Conservation (phyloP, 2,329 filamentous ascomycete genomes). For the Pseudopithomyces chartarum region DNA sequence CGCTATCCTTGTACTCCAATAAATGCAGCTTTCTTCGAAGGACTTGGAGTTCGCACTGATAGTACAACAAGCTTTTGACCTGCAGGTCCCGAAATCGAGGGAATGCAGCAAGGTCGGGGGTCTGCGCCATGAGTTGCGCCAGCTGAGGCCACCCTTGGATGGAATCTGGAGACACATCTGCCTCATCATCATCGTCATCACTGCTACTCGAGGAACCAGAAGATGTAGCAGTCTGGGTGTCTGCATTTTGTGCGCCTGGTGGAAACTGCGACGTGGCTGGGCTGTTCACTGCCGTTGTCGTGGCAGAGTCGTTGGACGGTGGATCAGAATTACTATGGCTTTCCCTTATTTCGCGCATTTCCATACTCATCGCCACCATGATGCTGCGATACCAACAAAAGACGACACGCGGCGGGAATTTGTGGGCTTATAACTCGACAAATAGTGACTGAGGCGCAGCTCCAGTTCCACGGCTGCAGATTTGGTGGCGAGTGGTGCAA, state of each 20-base stretch:
- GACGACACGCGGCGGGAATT: not conserved
- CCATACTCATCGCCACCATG: not conserved
- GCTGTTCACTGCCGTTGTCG: not conserved
- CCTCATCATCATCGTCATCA: not conserved
- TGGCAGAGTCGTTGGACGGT: not conserved
- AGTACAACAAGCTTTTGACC: slow-evolving; percentile 17
- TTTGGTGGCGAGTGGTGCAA: not conserved
- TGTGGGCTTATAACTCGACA: slow-evolving; percentile 1
- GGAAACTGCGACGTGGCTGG: not conserved
- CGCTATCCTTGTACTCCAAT: slow-evolving; percentile 6
- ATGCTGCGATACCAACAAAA: not conserved
- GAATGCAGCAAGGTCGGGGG: slow-evolving; percentile 5
- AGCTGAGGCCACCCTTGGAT: slow-evolving; percentile 16
- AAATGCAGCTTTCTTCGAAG: slow-evolving; percentile 7
- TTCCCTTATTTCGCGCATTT: not conserved
- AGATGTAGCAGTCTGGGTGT: not conserved
- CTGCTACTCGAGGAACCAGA: not conserved
- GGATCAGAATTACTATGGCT: not conserved
- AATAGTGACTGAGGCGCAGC: not conserved
- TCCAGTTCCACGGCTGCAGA: not conserved
- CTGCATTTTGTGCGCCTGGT: not conserved
- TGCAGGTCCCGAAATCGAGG: slow-evolving; percentile 13
- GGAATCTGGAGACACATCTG: not conserved
- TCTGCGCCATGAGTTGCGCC: slow-evolving; percentile 11
- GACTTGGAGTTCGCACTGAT: slow-evolving; percentile 10